Evolutionary conservation across 2,329 filamentous ascomycete species (phyloP), one percentile per base, ranked within the genome.

Genomic region (Neocatenulostroma microsporum): DNA sequence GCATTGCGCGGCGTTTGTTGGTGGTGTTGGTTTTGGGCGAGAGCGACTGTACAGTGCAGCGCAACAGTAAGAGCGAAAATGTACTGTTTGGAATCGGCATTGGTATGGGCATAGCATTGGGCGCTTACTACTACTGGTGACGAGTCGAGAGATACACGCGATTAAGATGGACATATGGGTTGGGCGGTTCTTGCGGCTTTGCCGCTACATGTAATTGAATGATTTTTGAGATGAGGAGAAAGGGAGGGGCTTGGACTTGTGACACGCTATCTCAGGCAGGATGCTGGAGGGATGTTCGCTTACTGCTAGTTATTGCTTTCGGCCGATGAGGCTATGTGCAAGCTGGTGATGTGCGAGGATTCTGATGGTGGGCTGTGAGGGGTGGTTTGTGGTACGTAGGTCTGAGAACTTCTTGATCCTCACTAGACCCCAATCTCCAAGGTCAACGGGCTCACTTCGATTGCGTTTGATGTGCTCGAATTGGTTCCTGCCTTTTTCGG

Each of bases 1-100:
- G 36, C 36, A 37, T 37, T 37, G 21, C 29, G 31, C 6, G 24
- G 37, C n/a, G 30, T 39, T 36, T 9, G 18, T 18, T 14, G 10
- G 10, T 14, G 27, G n/a, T 30, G 12, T 15, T 7, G 28, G 6
- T 5, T 7, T 12, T 5, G 13, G 14, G 12, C 6, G 17, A 17
- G 17, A n/a, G n/a, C n/a, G n/a, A n/a, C n/a, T n/a, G n/a, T n/a
- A n/a, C n/a, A n/a, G n/a, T n/a, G n/a, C n/a, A n/a, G n/a, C n/a
- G n/a, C n/a, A n/a, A n/a, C n/a, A n/a, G n/a, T n/a, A n/a, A n/a
- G n/a, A n/a, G n/a, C n/a, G n/a, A n/a, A n/a, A n/a, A n/a, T n/a
- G n/a, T n/a, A n/a, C 28, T 30, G 12, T 8, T 13, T 9, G 26
- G 26, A 29, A 10, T 7, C 8, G 9, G 28, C 19, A 17, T 15